These are phyloP conservation scores for Cucumis sativus DNA, from an alignment of 306 rosid genomes.

Conservation along the genomic window DNA sequence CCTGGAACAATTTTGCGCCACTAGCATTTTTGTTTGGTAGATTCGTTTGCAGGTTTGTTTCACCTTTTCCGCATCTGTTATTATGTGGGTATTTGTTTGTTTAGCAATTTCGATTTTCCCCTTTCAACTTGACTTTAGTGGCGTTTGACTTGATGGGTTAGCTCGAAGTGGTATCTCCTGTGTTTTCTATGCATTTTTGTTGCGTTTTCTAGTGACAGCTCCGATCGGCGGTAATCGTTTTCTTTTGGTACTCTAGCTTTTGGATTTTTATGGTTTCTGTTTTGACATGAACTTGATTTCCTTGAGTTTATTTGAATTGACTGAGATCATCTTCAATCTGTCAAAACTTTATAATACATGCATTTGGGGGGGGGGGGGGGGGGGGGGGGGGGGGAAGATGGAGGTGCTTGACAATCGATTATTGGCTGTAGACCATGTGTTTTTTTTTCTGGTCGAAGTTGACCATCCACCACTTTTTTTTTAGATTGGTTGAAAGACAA, in stretches of 20 bases:
- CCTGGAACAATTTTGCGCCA: background rate
- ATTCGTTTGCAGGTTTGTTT: background rate
- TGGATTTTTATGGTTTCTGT: background rate
- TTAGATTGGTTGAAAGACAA: background rate
- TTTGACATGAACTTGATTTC: background rate
- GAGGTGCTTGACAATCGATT: background rate
- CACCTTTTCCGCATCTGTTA: background rate
- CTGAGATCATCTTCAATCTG: background rate
- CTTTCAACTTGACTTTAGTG: background rate
- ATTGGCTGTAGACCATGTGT: background rate
- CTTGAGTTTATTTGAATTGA: background rate
- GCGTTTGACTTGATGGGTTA: background rate
- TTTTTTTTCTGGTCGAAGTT: background rate
- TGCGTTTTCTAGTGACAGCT: background rate
- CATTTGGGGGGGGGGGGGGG: background rate
- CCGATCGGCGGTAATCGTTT: background rate
- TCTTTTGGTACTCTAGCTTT: background rate
- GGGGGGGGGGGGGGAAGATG: background rate
- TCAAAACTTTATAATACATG: background rate
- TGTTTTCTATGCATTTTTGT: background rate
- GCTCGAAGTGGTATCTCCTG: background rate
- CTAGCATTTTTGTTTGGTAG: background rate
- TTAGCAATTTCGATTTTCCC: background rate
- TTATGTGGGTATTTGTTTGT: background rate
- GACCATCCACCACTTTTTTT: background rate